phyloP scores from a whole-genome alignment of 2,329 filamentous ascomycete genomes.

The Raffaelea arxii region DNA sequence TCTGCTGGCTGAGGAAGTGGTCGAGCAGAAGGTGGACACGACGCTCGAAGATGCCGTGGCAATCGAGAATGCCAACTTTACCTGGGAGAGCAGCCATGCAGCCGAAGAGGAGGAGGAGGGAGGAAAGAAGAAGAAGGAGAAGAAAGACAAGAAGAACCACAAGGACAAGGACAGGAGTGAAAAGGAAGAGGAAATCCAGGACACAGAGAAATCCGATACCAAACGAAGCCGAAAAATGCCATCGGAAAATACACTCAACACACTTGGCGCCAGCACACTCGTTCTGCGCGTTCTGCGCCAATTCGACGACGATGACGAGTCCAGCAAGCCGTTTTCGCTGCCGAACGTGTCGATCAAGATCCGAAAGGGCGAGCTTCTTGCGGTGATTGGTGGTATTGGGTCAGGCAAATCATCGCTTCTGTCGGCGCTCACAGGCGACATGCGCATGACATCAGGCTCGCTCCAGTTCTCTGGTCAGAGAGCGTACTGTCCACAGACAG shows the following conservation, averaged over 20 bases:
- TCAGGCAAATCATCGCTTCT: conserved; percentile 87
- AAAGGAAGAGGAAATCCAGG: too few species aligned
- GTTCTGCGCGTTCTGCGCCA: too few species aligned
- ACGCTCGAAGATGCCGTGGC: conserved; percentile 58
- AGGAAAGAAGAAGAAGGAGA: too few species aligned
- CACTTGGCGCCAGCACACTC: too few species aligned
- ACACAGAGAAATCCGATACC: too few species aligned
- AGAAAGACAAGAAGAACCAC: too few species aligned
- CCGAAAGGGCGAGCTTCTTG: conserved; percentile 71
- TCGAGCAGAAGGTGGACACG: conserved; percentile 55
- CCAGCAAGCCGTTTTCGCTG: too few species aligned
- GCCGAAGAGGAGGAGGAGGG: conserved; percentile 35
- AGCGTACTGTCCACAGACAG: conserved; percentile 91
- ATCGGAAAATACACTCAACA: too few species aligned
- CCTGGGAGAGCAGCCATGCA: conserved; percentile 66
- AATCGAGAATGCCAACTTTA: conserved; percentile 66
- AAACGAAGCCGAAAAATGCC: too few species aligned
- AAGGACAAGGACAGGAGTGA: too few species aligned
- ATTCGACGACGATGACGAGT: too few species aligned
- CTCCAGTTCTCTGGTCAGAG: conserved; percentile 68
- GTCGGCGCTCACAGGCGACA: conserved; percentile 83
- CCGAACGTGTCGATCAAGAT: too few species aligned
- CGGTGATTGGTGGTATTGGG: conserved; percentile 80
- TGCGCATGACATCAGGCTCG: conserved; percentile 71
- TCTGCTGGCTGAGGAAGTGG: conserved; percentile 67